Percentiles rank a stretch among this genome's conserved stretches.
Evolutionary conservation across 2,329 filamentous ascomycete genomes (phyloP).

Genomic region (Sclerotinia nivalis): DNA sequence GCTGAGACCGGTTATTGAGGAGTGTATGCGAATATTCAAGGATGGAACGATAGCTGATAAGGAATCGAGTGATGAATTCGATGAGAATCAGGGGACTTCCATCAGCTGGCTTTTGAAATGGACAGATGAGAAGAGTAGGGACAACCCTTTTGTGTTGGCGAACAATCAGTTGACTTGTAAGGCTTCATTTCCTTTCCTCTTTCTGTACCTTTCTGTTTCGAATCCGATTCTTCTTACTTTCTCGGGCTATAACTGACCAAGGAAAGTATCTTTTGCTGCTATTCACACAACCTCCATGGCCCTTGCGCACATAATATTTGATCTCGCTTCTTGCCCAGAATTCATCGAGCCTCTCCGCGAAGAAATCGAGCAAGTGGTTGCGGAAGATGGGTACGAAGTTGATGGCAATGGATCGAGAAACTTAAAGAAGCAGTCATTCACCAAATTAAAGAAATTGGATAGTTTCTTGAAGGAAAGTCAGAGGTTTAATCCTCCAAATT

Average conservation of each 20-base stretch:
- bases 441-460: constrained; percentile 43
- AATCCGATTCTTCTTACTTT: not conserved
- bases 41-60: not conserved
- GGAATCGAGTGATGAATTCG: not conserved
- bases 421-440: constrained; percentile 37
- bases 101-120: constrained; percentile 19
- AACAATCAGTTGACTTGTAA: not conserved
- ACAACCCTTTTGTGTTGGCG: not conserved
- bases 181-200: not conserved
- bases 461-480: constrained; percentile 47
- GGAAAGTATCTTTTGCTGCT: constrained; percentile 41
- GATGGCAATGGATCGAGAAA: constrained; percentile 43
- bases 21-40: not conserved
- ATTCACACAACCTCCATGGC: constrained; percentile 54
- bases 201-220: not conserved
- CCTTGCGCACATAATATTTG: constrained; percentile 52
- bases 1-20: constrained; percentile 10
- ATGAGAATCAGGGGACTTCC: constrained; percentile 2
- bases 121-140: constrained; percentile 7
- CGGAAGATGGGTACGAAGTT: constrained; percentile 48
- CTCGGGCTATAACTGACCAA: not conserved
- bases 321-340: constrained; percentile 52
- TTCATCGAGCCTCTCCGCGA: constrained; percentile 39
- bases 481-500: constrained; percentile 40
- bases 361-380: constrained; percentile 35